Evolutionary conservation across 352 stramenopile species (phyloP).

Genomic region (Globisporangium alternatum): DNA sequence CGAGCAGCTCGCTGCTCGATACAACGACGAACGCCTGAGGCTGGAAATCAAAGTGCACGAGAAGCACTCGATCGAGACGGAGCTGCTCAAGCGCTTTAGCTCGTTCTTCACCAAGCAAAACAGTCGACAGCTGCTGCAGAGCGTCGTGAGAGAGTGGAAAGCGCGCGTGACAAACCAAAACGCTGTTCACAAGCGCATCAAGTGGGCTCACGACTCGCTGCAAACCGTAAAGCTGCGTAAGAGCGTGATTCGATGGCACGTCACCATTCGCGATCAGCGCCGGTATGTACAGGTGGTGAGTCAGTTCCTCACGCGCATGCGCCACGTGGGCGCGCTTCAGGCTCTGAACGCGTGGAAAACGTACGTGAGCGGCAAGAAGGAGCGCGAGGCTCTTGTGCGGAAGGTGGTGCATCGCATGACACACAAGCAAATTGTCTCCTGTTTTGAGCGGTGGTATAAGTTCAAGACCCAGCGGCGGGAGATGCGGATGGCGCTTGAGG

Average conservation of each 20-base stretch:
- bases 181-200: constrained; percentile 11
- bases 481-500: background rate
- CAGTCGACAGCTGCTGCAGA: constrained; percentile 23
- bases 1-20: background rate
- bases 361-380: constrained; percentile 7
- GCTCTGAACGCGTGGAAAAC: constrained; percentile 62
- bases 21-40: background rate
- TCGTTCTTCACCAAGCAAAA: constrained; percentile 35
- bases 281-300: background rate
- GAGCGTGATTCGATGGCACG: constrained; percentile 9
- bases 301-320: constrained; percentile 23
- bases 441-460: constrained; percentile 20
- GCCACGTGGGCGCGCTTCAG: constrained; percentile 28
- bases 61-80: constrained; percentile 16
- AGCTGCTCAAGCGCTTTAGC: constrained; percentile 29
- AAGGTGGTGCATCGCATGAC: constrained; percentile 33
- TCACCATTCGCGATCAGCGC: background rate
- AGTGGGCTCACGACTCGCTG: background rate
- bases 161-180: background rate
- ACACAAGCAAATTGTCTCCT: constrained; percentile 21
- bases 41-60: background rate
- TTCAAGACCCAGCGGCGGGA: constrained; percentile 5
- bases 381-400: constrained; percentile 23
- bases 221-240: background rate
- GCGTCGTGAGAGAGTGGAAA: constrained; percentile 9